Conservation (phyloP, 2,329 filamentous ascomycete genomes). For the Periconia sp. region DNA sequence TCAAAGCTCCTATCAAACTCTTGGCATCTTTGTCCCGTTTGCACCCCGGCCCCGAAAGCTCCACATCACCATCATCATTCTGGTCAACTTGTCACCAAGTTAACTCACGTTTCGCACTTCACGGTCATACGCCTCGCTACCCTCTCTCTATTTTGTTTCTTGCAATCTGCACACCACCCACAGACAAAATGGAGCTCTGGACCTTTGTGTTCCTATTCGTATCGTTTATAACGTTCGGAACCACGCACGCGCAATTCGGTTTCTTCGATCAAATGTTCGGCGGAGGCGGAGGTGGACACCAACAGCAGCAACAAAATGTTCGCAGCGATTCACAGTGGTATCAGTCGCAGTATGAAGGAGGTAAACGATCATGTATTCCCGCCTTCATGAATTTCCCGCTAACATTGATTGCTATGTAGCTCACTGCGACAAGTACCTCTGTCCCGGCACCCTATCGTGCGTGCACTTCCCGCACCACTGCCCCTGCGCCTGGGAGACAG, state of each 20-base stretch:
- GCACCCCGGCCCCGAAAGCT: slow-evolving; percentile 12
- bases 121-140: neutral
- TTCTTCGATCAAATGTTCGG: slow-evolving; percentile 99
- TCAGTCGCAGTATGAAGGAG: slow-evolving; percentile 66
- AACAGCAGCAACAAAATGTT: slow-evolving; percentile 72
- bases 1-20: slow-evolving; percentile 5
- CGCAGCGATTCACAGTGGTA: slow-evolving; percentile 84
- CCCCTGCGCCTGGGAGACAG: slow-evolving; percentile 75
- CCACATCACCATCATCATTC: slow-evolving; percentile 25
- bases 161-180: no score
- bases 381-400: neutral
- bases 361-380: slow-evolving; percentile 48
- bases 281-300: slow-evolving; percentile 60
- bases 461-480: slow-evolving; percentile 97
- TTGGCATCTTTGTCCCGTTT: slow-evolving; percentile 21
- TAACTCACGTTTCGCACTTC: neutral
- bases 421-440: slow-evolving; percentile 91
- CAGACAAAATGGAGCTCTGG: slow-evolving; percentile 33
- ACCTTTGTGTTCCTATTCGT: slow-evolving; percentile 34
- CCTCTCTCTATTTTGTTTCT: no score
- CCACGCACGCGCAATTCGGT: slow-evolving; percentile 79
- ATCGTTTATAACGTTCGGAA: slow-evolving; percentile 58
- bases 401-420: slow-evolving; percentile 52
- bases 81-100: slow-evolving; percentile 3
- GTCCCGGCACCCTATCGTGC: slow-evolving; percentile 90